Percentiles rank a stretch among this genome's conserved stretches.
Conservation (phyloP, 306 rosid species). For the Vigna reflexopilosa region DNA sequence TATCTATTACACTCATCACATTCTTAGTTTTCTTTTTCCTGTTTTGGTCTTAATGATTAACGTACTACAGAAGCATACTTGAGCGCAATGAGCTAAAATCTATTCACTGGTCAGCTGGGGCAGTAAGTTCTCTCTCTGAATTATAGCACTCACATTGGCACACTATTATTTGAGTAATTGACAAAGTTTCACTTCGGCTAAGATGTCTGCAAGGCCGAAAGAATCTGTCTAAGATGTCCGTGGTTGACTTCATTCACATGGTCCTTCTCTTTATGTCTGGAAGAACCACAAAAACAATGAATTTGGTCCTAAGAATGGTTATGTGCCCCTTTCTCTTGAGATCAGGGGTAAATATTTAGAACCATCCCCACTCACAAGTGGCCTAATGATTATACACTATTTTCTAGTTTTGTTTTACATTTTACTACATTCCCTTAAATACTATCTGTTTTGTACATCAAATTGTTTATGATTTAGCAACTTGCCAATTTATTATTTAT, state of each 20-base stretch:
- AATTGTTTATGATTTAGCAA: background rate
- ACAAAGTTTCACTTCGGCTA: conserved; percentile 10
- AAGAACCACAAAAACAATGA: background rate
- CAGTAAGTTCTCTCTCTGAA: conserved; percentile 53
- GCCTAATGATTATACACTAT: background rate
- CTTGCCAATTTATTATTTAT: conserved; percentile 15
- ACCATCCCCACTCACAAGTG: background rate
- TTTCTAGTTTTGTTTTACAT: background rate
- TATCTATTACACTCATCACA: background rate
- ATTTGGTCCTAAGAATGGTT: conserved; percentile 1
- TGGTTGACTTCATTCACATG: background rate
- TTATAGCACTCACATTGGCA: background rate
- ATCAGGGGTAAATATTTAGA: background rate
- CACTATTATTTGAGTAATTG: conserved; percentile 10
- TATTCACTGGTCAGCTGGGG: conserved; percentile 79
- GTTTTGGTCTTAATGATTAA: conserved; percentile 52
- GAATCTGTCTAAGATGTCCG: background rate
- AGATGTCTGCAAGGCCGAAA: conserved; percentile 10
- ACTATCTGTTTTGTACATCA: conserved; percentile 1
- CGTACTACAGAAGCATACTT: conserved; percentile 62
- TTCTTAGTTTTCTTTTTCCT: background rate
- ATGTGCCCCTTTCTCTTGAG: background rate
- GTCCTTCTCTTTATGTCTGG: conserved; percentile 2
- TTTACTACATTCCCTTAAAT: background rate
- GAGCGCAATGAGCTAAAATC: conserved; percentile 75